Evolutionary conservation across 768 basidiomycete genomes (phyloP).

Genomic region (Asterophora lycoperdoides): DNA sequence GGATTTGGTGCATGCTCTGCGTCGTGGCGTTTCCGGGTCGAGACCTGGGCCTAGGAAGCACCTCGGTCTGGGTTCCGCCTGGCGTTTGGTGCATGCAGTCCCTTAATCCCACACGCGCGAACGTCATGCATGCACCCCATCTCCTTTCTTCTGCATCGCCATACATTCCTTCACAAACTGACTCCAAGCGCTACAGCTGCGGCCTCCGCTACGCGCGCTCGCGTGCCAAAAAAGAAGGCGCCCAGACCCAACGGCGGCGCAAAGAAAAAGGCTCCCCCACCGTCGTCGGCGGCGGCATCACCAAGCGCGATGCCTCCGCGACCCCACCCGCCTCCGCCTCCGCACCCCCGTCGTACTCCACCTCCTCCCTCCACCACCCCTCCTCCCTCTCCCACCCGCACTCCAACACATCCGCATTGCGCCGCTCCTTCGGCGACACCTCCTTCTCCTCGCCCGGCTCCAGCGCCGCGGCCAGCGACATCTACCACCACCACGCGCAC

Average conservation of each 20-base stretch:
- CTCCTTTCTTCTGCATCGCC: no score
- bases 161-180: no score
- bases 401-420: conserved; percentile 21
- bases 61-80: no score
- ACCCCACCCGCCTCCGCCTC: conserved; percentile 35
- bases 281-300: conserved; percentile 13
- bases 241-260: conserved; percentile 50
- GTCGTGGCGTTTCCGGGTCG: no score
- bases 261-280: conserved; percentile 48
- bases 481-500: conserved; percentile 42
- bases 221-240: conserved; percentile 83
- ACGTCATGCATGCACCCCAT: no score
- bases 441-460: conserved; percentile 53
- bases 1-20: no score
- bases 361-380: conserved; percentile 6
- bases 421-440: conserved; percentile 45
- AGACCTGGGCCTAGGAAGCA: no score
- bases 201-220: conserved; percentile 84
- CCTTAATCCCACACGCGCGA: no score
- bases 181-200: conserved; percentile 46
- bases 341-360: conserved; percentile 40
- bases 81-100: no score
- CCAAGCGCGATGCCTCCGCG: conserved; percentile 38
- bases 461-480: conserved; percentile 54
- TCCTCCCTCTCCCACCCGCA: background rate